phyloP scores from a whole-genome alignment of 2,329 filamentous ascomycete genomes.

The Thielaviopsis populi region DNA sequence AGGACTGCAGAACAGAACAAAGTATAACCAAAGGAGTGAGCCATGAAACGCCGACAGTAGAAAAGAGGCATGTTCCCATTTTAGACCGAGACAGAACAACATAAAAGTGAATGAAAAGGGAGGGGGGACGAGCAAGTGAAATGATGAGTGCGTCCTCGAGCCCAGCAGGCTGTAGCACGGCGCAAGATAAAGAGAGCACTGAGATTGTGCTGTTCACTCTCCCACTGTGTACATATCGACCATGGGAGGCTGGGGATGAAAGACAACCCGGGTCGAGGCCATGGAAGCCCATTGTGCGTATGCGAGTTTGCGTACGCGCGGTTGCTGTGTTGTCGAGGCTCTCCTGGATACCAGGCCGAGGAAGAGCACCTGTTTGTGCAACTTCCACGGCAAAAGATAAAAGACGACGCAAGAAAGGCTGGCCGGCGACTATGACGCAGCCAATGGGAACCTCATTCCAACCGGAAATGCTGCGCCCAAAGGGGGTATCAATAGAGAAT shows the following conservation, averaged over 20 bases:
- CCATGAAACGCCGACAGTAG: constrained; percentile 4
- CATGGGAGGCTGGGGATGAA: neutral
- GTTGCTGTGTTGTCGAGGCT: neutral
- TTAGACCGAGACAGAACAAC: constrained; percentile 5
- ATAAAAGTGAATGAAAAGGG: neutral
- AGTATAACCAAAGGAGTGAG: neutral
- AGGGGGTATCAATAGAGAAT: neutral
- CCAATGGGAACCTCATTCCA: neutral
- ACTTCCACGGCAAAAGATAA: neutral
- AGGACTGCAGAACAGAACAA: constrained; percentile 5
- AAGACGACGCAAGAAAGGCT: neutral
- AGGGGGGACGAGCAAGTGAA: neutral
- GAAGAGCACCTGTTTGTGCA: neutral
- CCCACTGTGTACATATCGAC: neutral
- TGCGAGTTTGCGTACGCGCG: no score
- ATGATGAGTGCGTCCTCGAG: neutral
- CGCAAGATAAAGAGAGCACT: neutral
- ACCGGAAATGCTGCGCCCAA: constrained; percentile 4
- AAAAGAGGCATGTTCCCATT: neutral
- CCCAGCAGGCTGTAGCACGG: neutral
- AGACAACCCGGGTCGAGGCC: no score
- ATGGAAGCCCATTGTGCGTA: no score
- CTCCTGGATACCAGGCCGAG: neutral
- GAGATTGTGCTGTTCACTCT: no score
- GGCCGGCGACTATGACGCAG: neutral